Conservation (phyloP, 148 eudicot genomes). For the Amaranthus hypochondriacus region DNA sequence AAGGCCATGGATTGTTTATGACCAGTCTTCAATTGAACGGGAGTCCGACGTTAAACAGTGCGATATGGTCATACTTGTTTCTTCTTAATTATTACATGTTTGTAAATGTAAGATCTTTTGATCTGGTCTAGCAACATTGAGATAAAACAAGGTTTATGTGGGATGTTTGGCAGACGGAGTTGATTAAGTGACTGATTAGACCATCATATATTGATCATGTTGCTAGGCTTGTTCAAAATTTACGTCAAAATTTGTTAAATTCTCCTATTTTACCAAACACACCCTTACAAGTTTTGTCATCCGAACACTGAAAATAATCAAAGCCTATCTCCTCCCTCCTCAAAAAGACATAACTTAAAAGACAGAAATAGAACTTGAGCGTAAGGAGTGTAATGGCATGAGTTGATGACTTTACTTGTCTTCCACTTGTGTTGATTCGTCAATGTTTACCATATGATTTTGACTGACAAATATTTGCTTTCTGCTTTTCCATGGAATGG, state of each 20-base stretch:
- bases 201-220: too few relatives aligned
- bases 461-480: background rate
- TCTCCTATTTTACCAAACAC: too few relatives aligned
- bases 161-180: too few relatives aligned
- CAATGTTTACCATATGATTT: background rate
- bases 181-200: too few relatives aligned
- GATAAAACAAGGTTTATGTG: background rate
- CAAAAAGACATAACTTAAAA: background rate
- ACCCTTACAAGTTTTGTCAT: background rate
- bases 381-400: background rate
- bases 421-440: background rate
- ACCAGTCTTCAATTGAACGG: constrained; percentile 20
- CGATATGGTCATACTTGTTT: constrained; percentile 39
- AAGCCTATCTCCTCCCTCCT: background rate
- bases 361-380: background rate
- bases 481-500: background rate
- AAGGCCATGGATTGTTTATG: constrained; percentile 63
- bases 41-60: constrained; percentile 34
- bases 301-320: background rate
- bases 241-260: too few relatives aligned
- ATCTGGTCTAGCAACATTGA: constrained; percentile 13
- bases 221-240: too few relatives aligned
- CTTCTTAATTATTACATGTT: constrained; percentile 17
- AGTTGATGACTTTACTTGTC: background rate
- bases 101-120: constrained; percentile 19